A percentile compares a stretch with the other conserved stretches of the same genome.
Evolutionary conservation across 495 filamentous ascomycete genomes (phyloP).

Genomic region (Penicillium canariense): DNA sequence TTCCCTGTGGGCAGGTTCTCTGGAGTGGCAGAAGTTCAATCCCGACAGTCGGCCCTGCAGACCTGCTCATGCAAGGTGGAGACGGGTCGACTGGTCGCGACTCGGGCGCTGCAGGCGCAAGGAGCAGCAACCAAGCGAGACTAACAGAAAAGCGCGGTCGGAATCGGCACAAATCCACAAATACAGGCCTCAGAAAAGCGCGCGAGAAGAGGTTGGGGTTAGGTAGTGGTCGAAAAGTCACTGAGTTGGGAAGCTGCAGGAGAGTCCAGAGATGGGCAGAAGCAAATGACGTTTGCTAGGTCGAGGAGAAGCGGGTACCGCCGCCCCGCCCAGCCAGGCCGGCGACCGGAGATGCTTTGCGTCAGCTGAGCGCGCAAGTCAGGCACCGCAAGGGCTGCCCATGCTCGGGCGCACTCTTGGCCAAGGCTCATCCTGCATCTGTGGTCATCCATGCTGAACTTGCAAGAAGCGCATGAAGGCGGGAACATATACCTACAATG

Average conservation of each 20-base stretch:
- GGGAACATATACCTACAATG: neutral
- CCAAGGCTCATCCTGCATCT: neutral
- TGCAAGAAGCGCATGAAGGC: neutral
- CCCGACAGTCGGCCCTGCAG: constrained; percentile 5
- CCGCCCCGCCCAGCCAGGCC: neutral
- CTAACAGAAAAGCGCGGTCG: neutral
- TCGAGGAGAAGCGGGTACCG: constrained; percentile 2
- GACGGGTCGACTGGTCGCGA: neutral
- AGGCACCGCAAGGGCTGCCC: neutral
- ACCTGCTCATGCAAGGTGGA: constrained; percentile 1
- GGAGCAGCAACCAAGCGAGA: neutral
- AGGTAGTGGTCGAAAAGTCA: too few relatives aligned
- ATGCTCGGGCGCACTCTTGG: neutral
- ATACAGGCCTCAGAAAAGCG: neutral
- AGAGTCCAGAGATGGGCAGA: neutral
- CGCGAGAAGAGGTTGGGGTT: neutral
- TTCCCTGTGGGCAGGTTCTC: neutral
- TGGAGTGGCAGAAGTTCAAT: neutral
- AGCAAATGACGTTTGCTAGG: neutral
- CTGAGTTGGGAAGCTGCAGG: too few relatives aligned
- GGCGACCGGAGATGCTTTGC: neutral
- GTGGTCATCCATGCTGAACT: neutral
- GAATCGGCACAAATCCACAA: neutral
- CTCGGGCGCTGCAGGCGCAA: neutral
- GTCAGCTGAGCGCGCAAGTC: neutral